phyloP scores from a whole-genome alignment of 2,329 filamentous ascomycete species.

The Xenosphaeropsis pyriputrescens region DNA sequence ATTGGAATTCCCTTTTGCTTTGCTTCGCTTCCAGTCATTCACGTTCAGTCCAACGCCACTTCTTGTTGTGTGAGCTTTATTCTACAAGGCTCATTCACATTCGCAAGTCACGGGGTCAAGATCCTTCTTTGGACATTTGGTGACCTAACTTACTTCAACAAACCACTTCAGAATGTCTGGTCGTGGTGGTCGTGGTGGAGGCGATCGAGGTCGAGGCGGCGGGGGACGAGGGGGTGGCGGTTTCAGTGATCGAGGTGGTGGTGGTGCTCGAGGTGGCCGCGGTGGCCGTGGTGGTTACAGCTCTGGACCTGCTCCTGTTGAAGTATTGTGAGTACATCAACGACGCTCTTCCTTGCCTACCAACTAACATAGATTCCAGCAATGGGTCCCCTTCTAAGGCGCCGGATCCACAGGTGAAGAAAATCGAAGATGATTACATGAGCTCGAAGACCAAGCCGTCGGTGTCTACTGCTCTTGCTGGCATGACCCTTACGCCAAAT shows the following conservation, averaged over 20 bases:
- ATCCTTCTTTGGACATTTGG: background rate
- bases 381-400: slow-evolving; percentile 1
- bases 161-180: background rate
- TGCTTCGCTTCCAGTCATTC: background rate
- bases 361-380: background rate
- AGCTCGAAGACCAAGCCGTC: slow-evolving; percentile 1
- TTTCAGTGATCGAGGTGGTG: background rate
- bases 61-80: background rate
- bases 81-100: background rate
- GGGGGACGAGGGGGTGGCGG: background rate
- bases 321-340: slow-evolving; percentile 1
- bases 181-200: slow-evolving; percentile 1
- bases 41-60: background rate
- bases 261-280: background rate
- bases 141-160: background rate
- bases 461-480: slow-evolving; percentile 1
- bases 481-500: slow-evolving; percentile 1
- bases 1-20: background rate
- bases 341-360: background rate
- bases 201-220: slow-evolving; percentile 1
- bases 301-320: background rate
- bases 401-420: slow-evolving; percentile 2
- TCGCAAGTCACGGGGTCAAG: background rate
- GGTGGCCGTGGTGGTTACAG: background rate
- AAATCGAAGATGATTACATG: slow-evolving; percentile 3